phyloP scores from a whole-genome alignment of 2,329 filamentous ascomycete genomes.

The Acephala macrosclerotiorum region DNA sequence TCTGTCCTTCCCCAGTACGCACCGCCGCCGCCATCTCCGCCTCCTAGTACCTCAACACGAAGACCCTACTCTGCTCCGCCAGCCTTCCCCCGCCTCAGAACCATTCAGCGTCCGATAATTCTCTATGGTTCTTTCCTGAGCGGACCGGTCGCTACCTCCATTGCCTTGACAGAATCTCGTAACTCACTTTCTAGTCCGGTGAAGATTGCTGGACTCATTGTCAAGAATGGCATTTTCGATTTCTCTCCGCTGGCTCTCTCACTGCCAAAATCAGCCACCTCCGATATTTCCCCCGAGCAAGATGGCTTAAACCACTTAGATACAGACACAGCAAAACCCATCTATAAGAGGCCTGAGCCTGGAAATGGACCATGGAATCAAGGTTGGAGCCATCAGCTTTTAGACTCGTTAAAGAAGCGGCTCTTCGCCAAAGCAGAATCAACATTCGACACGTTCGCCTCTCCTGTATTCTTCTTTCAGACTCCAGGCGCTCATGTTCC shows the following conservation, averaged over 20 bases:
- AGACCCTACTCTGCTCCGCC: conserved; percentile 42
- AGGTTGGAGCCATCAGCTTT: conserved; percentile 33
- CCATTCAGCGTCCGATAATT: conserved; percentile 34
- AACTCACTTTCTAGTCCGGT: conserved; percentile 46
- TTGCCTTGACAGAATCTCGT: conserved; percentile 63
- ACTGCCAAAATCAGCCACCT: neutral
- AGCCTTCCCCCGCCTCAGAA: neutral
- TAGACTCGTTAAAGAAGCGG: conserved; percentile 46
- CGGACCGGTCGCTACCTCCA: conserved; percentile 61
- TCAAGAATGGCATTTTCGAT: conserved; percentile 66
- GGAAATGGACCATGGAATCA: neutral
- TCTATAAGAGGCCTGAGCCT: neutral
- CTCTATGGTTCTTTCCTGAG: conserved; percentile 66
- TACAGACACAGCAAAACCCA: neutral
- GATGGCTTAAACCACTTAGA: neutral
- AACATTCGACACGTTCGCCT: conserved; percentile 67
- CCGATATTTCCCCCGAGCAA: neutral
- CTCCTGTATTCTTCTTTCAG: conserved; percentile 65
- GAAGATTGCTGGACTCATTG: conserved; percentile 58
- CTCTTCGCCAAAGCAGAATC: conserved; percentile 58
- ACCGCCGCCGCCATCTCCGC: conserved; percentile 2
- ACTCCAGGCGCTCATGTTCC: conserved; percentile 50
- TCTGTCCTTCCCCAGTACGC: conserved; percentile 28
- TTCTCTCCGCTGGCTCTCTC: conserved; percentile 43
- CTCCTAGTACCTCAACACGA: conserved; percentile 44